phyloP scores from a whole-genome alignment of 129 eudicot genomes.

The Saussurea involucrata region DNA sequence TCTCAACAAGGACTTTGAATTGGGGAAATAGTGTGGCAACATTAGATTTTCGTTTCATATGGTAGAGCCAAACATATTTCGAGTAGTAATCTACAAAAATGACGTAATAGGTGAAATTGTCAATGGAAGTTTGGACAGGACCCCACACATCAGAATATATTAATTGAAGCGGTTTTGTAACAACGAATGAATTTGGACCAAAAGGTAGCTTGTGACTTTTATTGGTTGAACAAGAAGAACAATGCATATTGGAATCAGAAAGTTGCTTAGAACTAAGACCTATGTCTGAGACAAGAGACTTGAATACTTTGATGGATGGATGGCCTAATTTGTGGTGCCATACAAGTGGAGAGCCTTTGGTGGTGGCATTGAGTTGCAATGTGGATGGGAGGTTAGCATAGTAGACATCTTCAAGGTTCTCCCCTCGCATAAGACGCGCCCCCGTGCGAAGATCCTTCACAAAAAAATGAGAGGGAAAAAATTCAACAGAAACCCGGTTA shows the following conservation, averaged over 20 bases:
- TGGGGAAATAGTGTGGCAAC: not conserved
- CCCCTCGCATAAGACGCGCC: not conserved
- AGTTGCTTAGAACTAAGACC: not conserved
- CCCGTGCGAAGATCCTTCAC: not conserved
- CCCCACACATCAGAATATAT: conserved; percentile 2
- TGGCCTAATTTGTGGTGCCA: not conserved
- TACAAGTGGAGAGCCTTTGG: not conserved
- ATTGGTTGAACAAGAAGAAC: not conserved
- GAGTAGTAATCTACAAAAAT: not conserved
- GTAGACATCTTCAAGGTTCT: not conserved
- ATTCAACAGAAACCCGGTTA: not conserved
- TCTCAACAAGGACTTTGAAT: not conserved
- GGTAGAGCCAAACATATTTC: not conserved
- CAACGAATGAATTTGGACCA: not conserved
- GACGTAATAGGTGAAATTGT: not conserved
- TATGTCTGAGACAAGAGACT: not conserved
- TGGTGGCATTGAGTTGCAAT: not conserved
- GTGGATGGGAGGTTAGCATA: not conserved
- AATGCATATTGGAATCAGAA: not conserved
- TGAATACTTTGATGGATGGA: conserved; percentile 3
- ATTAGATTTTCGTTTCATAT: not conserved
- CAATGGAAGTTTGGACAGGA: not conserved
- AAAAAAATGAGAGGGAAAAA: not conserved
- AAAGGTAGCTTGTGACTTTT: too few relatives aligned
- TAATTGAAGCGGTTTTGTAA: not conserved